Percentiles rank a stretch among this genome's conserved stretches.
phyloP scores from a whole-genome alignment of 441 rosid genomes.

The Eruca vesicaria region DNA sequence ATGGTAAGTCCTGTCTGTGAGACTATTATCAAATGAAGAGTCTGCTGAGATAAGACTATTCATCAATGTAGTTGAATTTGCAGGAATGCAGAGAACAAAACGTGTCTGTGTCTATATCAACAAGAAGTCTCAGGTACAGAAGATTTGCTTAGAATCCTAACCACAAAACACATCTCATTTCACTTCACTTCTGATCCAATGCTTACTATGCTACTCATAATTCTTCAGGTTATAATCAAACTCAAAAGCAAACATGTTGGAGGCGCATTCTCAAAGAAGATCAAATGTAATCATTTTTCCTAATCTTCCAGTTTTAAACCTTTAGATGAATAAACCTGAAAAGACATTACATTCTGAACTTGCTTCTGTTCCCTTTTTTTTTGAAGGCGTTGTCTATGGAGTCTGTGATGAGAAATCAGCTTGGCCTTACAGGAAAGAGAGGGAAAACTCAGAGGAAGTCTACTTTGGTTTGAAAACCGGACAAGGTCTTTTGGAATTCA shows the following conservation, averaged over 20 bases:
- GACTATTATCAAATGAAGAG: background rate
- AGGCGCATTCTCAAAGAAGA: constrained; percentile 92
- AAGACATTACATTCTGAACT: constrained; percentile 12
- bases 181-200: background rate
- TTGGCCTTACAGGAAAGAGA: constrained; percentile 87
- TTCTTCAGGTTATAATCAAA: constrained; percentile 64
- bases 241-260: constrained; percentile 91
- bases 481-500: constrained; percentile 85
- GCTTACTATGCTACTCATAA: constrained; percentile 15
- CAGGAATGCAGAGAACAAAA: constrained; percentile 74
- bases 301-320: constrained; percentile 1
- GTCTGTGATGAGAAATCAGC: constrained; percentile 78
- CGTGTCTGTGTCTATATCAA: constrained; percentile 59
- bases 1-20: constrained; percentile 47
- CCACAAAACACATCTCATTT: constrained; percentile 9
- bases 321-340: constrained; percentile 15
- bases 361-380: background rate
- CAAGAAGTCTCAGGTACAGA: constrained; percentile 78
- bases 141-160: background rate
- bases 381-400: constrained; percentile 73
- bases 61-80: no score
- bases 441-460: constrained; percentile 70
- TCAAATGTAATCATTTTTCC: constrained; percentile 61
- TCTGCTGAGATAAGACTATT: constrained; percentile 1
- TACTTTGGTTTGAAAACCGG: constrained; percentile 87